Base-by-base conservation (phyloP, 2,329 filamentous ascomycete species). In the Aspergillus fumigatiaffinis region DNA sequence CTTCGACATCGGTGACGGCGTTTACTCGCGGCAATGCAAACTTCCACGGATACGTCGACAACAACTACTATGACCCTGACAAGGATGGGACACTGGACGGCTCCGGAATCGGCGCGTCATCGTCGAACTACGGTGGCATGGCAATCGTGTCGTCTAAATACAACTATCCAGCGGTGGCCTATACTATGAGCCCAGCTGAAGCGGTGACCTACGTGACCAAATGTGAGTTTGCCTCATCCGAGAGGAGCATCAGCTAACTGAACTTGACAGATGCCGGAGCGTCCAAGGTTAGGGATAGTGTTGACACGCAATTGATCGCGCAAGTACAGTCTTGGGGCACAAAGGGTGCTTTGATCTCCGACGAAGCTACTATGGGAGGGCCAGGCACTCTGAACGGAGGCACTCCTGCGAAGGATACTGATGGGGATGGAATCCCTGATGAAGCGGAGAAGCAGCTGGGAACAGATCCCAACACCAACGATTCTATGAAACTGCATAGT, bases 1-100 rank as follows among this genome's bases (percentile, higher is more conserved):
- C 81, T 0, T 77, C 72, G 49, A 83, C 81, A 3, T 76, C 68
- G 26, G 76, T 77, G 2, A 74, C 78, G 1, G 79, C 80, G 0
- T 84, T 83, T 60, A 83, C 80, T 1, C 76, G 81, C n/a, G 80
- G 82, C n/a, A 83, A 83, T 55, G 72, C 67, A 2, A 79, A 80
- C 51, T 84, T 83, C 70, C 79, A 80, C 44, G 81, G 77, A 17
- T 84, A 82, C 48, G 80, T 82, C 12, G 73, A 77, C 50, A 73
- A 76, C 35, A 84, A 84, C 66, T 83, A 77, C 60, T 79, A 80
- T 59, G 82, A 84, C 63, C 71, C 74, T 2, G 73, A 82, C 65
- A 73, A 74, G 20, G 74, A 84, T 59, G 82, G 82, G 7, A 66
- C 63, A 2, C 73, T 84, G 25, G 77, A 82, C 55, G 81, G 82